Evolutionary conservation across 306 rosid genomes (phyloP).

Genomic region (Quercus dentata): DNA sequence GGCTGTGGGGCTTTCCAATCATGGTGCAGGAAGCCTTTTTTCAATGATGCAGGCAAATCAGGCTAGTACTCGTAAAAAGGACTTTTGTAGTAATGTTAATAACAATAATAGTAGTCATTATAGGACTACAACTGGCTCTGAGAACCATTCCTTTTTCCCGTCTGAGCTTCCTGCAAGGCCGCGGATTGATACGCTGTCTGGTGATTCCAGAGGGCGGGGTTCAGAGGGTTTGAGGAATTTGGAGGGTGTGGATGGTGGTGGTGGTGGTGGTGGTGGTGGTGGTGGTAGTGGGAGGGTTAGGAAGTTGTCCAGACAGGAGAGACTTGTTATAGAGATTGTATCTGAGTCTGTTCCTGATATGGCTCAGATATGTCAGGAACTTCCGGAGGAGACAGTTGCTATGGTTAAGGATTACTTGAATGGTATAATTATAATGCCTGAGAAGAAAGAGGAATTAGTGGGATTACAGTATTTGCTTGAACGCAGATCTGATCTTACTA

Average conservation of each 20-base stretch:
- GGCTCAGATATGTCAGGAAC: conserved; percentile 68
- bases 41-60: conserved; percentile 64
- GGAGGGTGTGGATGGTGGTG: conserved; percentile 52
- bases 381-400: conserved; percentile 53
- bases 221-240: conserved; percentile 64
- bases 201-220: conserved; percentile 79
- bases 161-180: conserved; percentile 90
- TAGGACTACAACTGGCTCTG: conserved; percentile 72
- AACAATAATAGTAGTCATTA: conserved; percentile 29
- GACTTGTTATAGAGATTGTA: conserved; percentile 57
- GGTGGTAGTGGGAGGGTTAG: conserved; percentile 39
- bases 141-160: conserved; percentile 80
- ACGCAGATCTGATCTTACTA: conserved; percentile 75
- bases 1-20: conserved; percentile 52
- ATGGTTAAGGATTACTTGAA: conserved; percentile 62
- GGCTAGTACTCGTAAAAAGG: conserved; percentile 16
- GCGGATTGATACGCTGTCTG: conserved; percentile 60
- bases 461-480: conserved; percentile 64
- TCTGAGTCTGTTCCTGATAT: conserved; percentile 52
- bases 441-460: conserved; percentile 73
- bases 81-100: conserved; percentile 23
- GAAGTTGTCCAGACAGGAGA: conserved; percentile 63
- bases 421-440: conserved; percentile 61
- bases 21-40: conserved; percentile 59
- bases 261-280: conserved; percentile 20